These are phyloP conservation scores for Adansonia madagascariensis DNA, from an alignment of 441 rosid genomes.

Conservation along the genomic window DNA sequence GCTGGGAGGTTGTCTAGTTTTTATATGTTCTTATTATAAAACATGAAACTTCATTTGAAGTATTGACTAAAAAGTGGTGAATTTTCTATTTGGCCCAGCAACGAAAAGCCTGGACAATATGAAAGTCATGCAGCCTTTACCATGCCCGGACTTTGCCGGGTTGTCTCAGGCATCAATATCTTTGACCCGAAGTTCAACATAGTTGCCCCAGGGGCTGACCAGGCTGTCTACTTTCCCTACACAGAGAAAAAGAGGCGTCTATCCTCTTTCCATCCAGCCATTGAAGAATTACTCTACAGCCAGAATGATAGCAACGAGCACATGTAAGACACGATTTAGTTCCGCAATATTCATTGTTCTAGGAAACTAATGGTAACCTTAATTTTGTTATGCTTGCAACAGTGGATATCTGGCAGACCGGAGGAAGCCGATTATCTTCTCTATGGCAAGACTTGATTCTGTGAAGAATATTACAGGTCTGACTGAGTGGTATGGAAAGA, in stretches of 20 bases:
- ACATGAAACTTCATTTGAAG: not conserved
- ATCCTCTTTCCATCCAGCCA: constrained; percentile 64
- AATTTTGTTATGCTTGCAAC: constrained; percentile 28
- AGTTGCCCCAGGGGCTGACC: constrained; percentile 93
- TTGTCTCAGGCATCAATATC: constrained; percentile 84
- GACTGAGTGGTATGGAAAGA: constrained; percentile 89
- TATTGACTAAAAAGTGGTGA: not conserved
- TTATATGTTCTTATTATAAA: constrained; percentile 18
- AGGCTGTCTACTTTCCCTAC: constrained; percentile 84
- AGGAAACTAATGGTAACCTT: not conserved
- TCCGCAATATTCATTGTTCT: not conserved
- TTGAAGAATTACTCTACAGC: constrained; percentile 70
- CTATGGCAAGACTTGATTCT: constrained; percentile 92
- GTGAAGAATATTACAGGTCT: constrained; percentile 90
- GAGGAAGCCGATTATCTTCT: constrained; percentile 82
- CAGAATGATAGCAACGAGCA: constrained; percentile 68
- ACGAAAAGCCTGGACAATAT: constrained; percentile 80
- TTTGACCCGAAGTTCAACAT: constrained; percentile 93
- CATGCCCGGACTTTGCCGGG: constrained; percentile 88
- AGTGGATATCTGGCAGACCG: constrained; percentile 81
- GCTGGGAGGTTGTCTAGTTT: constrained; percentile 67
- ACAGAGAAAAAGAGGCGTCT: constrained; percentile 51
- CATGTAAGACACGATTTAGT: constrained; percentile 47
- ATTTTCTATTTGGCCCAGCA: constrained; percentile 45
- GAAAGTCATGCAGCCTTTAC: constrained; percentile 83